Conservation (phyloP, 352 stramenopile genomes). For the Hyaloperonospora brassicae region DNA sequence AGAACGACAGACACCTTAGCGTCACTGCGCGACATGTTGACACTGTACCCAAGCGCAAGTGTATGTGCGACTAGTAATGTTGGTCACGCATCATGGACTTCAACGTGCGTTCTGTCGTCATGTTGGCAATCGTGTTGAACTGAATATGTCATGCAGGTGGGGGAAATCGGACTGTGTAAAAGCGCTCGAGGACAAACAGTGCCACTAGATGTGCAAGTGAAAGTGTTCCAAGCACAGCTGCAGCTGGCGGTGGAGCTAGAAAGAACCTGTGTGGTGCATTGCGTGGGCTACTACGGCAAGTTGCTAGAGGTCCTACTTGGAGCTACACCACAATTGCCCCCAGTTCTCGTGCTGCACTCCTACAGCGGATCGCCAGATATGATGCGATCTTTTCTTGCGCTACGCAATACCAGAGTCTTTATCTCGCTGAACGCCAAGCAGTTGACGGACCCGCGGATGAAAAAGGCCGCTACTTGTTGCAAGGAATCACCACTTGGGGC, state of each 20-base stretch:
- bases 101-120: slow-evolving; percentile 13
- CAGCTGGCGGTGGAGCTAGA: slow-evolving; percentile 39
- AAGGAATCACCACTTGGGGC: slow-evolving; percentile 32
- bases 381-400: slow-evolving; percentile 38
- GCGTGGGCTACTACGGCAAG: slow-evolving; percentile 61
- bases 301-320: slow-evolving; percentile 46
- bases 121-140: slow-evolving; percentile 13
- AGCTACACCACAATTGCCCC: slow-evolving; percentile 26
- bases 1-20: slow-evolving; percentile 23
- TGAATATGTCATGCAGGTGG: slow-evolving; percentile 29
- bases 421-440: slow-evolving; percentile 77
- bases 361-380: slow-evolving; percentile 54
- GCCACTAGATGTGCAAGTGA: slow-evolving; percentile 35
- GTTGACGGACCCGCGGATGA: slow-evolving; percentile 28
- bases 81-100: background rate
- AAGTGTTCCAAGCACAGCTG: slow-evolving; percentile 45
- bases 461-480: slow-evolving; percentile 37
- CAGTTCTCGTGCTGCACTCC: slow-evolving; percentile 57
- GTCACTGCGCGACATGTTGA: slow-evolving; percentile 29
- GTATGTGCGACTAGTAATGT: slow-evolving; percentile 41
- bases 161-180: slow-evolving; percentile 78
- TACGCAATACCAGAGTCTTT: slow-evolving; percentile 40
- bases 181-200: slow-evolving; percentile 43
- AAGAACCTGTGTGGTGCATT: slow-evolving; percentile 62
- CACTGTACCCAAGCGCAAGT: slow-evolving; percentile 32